These are phyloP conservation scores for Acacia confusa DNA, from an alignment of 306 rosid genomes.

Conservation along the genomic window DNA sequence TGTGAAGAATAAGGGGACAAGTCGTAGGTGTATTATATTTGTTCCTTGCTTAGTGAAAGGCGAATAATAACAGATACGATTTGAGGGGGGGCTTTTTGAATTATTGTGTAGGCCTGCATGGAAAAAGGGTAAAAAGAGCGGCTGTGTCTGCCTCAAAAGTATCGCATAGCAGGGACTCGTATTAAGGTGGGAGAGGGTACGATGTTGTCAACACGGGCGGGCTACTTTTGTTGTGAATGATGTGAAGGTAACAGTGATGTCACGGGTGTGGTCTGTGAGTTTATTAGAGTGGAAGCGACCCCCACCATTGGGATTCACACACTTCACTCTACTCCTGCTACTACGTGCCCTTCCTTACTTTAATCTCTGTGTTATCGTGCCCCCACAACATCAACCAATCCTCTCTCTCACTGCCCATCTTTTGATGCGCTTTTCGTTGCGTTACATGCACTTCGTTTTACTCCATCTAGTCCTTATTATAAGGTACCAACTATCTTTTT, in stretches of 20 bases:
- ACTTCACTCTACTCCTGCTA: background rate
- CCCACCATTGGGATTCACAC: background rate
- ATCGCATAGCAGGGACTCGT: no score
- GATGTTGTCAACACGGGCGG: background rate
- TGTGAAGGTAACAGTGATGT: background rate
- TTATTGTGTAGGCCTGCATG: background rate
- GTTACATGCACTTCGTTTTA: no score
- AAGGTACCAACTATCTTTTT: no score
- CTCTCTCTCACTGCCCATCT: background rate
- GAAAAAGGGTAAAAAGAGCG: background rate
- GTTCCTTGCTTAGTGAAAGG: constrained; percentile 31
- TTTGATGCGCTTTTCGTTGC: no score
- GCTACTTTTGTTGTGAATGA: background rate
- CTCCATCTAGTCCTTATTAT: no score
- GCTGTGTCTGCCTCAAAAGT: background rate
- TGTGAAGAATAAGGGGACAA: constrained; percentile 14
- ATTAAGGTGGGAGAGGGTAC: background rate
- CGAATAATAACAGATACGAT: constrained; percentile 7
- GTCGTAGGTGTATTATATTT: background rate
- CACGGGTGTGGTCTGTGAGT: background rate
- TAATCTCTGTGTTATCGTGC: background rate
- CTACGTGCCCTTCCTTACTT: background rate
- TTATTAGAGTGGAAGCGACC: background rate
- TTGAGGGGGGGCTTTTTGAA: background rate
- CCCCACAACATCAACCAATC: background rate